These are phyloP conservation scores for Paracamarosporium sp. DNA, from an alignment of 2,329 filamentous ascomycete genomes.

Conservation along the genomic window DNA sequence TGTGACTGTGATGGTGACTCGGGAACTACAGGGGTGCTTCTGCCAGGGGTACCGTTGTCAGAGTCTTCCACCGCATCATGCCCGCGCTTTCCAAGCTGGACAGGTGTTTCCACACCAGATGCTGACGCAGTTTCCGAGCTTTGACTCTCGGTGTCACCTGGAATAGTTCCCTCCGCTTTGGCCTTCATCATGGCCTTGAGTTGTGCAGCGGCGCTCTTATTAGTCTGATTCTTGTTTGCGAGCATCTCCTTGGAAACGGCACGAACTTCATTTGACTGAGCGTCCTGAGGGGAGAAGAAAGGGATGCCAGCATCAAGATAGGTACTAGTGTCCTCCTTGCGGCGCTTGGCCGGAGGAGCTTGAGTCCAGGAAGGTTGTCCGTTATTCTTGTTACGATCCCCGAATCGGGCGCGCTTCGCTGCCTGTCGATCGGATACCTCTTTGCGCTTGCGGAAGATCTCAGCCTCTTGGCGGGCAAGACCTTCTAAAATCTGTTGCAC, in stretches of 20 bases:
- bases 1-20: constrained; percentile 55
- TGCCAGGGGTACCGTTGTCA: constrained; percentile 65
- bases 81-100: constrained; percentile 77
- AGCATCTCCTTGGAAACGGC: constrained; percentile 86
- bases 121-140: constrained; percentile 28
- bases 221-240: constrained; percentile 80
- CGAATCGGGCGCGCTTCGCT: constrained; percentile 68
- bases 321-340: constrained; percentile 44
- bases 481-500: constrained; percentile 89
- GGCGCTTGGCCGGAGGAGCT: constrained; percentile 37
- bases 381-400: constrained; percentile 45
- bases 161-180: constrained; percentile 38
- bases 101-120: constrained; percentile 49
- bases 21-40: constrained; percentile 60
- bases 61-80: constrained; percentile 71
- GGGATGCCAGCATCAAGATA: constrained; percentile 42
- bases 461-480: constrained; percentile 89
- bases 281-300: constrained; percentile 46
- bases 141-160: constrained; percentile 32
- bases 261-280: constrained; percentile 45
- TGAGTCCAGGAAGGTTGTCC: constrained; percentile 39
- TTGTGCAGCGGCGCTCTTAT: constrained; percentile 92
- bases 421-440: constrained; percentile 85
- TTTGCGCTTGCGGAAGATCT: constrained; percentile 87
- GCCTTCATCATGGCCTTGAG: constrained; percentile 75